A percentile compares a stretch with the other conserved stretches of the same genome.
Conservation (phyloP, 1,284 basidiomycete genomes). For the Sanghuangporus sanghuang region DNA sequence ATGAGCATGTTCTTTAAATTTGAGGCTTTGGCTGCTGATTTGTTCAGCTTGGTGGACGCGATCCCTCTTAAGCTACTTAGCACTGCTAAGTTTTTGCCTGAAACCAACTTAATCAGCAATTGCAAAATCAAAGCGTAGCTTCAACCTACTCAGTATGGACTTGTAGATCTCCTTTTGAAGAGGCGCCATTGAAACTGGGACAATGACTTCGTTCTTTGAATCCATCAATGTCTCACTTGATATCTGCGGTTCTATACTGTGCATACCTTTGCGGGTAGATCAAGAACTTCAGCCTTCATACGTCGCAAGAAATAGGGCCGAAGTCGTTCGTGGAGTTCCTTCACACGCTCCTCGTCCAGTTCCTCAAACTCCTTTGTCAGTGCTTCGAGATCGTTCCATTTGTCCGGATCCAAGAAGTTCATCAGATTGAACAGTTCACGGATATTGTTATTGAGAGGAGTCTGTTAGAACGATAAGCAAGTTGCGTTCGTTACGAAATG, state of each 20-base stretch:
- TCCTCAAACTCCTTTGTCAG: constrained; percentile 71
- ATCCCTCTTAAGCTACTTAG: constrained; percentile 53
- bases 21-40: constrained; percentile 34
- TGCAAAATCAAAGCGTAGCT: background rate
- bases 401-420: constrained; percentile 80
- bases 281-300: constrained; percentile 88
- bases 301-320: constrained; percentile 92
- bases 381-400: constrained; percentile 70
- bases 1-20: constrained; percentile 80
- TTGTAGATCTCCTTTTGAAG: constrained; percentile 90
- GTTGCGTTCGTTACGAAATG: background rate
- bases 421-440: constrained; percentile 93
- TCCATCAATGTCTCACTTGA: constrained; percentile 14
- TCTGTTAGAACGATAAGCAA: constrained; percentile 40
- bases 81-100: constrained; percentile 66
- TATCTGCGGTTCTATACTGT: constrained; percentile 5
- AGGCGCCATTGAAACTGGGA: constrained; percentile 86
- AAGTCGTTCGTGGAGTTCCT: constrained; percentile 71
- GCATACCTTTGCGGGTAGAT: constrained; percentile 83
- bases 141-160: constrained; percentile 63
- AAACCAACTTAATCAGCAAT: constrained; percentile 11
- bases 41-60: constrained; percentile 30
- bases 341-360: constrained; percentile 73
- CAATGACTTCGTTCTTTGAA: constrained; percentile 78
- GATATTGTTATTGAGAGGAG: constrained; percentile 95